Conservation (phyloP, 768 basidiomycete species). For the Mycena sanguinolenta region DNA sequence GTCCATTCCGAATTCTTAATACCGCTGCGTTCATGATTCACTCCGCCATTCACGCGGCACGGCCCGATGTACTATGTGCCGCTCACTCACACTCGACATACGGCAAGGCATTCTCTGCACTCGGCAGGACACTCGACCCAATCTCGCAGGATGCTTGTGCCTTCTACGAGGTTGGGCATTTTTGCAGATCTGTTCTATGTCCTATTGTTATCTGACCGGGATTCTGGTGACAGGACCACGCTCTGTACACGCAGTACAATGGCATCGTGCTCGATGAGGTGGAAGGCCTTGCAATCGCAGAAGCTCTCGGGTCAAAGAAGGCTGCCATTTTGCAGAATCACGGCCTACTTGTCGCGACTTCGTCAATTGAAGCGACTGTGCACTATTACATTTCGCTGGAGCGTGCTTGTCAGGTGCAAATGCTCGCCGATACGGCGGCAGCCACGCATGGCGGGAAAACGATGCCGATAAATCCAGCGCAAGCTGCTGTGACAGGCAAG, state of each 20-base stretch:
- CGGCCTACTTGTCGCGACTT: slow-evolving; percentile 55
- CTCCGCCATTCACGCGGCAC: slow-evolving; percentile 59
- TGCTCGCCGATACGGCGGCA: slow-evolving; percentile 57
- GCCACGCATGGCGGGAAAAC: slow-evolving; percentile 39
- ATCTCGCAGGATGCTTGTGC: slow-evolving; percentile 60
- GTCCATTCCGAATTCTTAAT: slow-evolving; percentile 43
- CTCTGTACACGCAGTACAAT: slow-evolving; percentile 59
- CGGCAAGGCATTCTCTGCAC: slow-evolving; percentile 64
- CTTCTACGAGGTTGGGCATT: slow-evolving; percentile 49
- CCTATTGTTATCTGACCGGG: not conserved
- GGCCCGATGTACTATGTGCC: slow-evolving; percentile 61
- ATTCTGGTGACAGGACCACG: slow-evolving; percentile 45
- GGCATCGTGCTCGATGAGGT: slow-evolving; percentile 61
- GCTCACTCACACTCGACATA: slow-evolving; percentile 63
- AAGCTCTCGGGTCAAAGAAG: slow-evolving; percentile 56
- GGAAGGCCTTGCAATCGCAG: slow-evolving; percentile 61
- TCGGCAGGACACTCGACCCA: slow-evolving; percentile 58
- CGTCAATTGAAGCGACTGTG: slow-evolving; percentile 58
- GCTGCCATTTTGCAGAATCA: slow-evolving; percentile 60
- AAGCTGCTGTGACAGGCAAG: slow-evolving; percentile 43
- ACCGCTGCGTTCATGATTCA: slow-evolving; percentile 54
- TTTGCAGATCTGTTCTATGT: not conserved
- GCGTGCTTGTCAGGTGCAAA: slow-evolving; percentile 60
- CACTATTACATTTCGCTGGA: slow-evolving; percentile 58
- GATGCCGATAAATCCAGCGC: slow-evolving; percentile 42